phyloP scores from a whole-genome alignment of 1,284 basidiomycete genomes.

The Takashimella tepidaria region DNA sequence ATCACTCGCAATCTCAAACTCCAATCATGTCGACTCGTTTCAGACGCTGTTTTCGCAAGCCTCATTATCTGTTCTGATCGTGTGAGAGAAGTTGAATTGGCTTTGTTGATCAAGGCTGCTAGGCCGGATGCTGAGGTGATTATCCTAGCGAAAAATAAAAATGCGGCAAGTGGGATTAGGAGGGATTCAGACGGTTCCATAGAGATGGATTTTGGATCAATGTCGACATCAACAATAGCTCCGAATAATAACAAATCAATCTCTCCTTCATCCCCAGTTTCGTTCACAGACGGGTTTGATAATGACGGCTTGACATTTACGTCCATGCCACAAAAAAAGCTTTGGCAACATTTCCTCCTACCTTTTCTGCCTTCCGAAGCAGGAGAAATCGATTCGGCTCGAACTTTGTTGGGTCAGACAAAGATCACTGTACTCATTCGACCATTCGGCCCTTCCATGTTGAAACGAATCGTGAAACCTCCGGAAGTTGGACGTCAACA shows the following conservation, averaged over 20 bases:
- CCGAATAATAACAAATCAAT: background rate
- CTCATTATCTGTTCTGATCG: constrained; percentile 26
- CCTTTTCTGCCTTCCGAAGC: background rate
- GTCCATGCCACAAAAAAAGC: background rate
- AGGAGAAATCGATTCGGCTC: background rate
- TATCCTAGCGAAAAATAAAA: constrained; percentile 13
- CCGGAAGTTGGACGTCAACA: background rate
- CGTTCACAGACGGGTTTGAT: background rate
- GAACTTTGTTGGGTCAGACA: background rate
- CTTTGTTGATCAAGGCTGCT: constrained; percentile 13
- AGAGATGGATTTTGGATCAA: background rate
- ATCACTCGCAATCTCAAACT: constrained; percentile 29
- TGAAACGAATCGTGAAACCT: constrained; percentile 10
- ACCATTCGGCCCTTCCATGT: constrained; percentile 13
- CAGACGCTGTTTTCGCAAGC: constrained; percentile 24
- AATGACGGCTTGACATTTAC: background rate
- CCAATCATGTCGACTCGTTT: constrained; percentile 24
- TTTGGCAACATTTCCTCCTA: background rate
- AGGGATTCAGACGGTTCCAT: background rate
- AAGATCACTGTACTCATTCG: constrained; percentile 4
- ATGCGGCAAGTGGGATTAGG: background rate
- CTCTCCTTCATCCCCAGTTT: background rate
- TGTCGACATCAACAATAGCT: background rate
- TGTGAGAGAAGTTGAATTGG: constrained; percentile 6
- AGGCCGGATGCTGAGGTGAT: constrained; percentile 21